Percentiles rank a stretch among this genome's conserved stretches.
Evolutionary conservation across 495 filamentous ascomycete genomes (phyloP).

Genomic region (Hypomontagnella monticulosa): DNA sequence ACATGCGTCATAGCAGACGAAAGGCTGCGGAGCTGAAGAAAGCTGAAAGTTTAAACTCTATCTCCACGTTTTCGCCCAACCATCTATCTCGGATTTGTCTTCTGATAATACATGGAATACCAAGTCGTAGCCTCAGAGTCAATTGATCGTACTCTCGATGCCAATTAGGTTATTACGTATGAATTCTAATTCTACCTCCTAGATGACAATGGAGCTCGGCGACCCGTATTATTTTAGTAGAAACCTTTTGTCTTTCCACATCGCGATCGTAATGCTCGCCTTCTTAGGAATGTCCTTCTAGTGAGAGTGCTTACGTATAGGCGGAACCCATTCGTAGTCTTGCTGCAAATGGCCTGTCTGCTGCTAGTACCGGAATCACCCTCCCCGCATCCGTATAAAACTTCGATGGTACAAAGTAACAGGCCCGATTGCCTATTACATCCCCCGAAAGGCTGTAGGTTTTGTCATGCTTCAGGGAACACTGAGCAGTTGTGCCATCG

Average conservation of each 20-base stretch:
- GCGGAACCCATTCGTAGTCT: too few species aligned
- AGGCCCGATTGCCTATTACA: too few species aligned
- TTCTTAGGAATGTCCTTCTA: too few species aligned
- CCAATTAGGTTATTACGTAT: neutral
- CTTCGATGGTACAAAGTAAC: too few species aligned
- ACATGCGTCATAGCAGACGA: conserved; percentile 33
- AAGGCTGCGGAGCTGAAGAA: conserved; percentile 15
- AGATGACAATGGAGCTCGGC: too few species aligned
- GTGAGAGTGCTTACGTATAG: too few species aligned
- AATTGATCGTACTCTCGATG: neutral
- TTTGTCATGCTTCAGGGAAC: neutral
- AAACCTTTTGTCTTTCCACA: too few species aligned
- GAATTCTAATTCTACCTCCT: neutral
- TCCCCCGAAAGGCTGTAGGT: neutral
- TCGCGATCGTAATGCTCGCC: too few species aligned
- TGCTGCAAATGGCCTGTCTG: too few species aligned
- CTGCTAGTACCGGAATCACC: too few species aligned
- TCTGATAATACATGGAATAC: conserved; percentile 1
- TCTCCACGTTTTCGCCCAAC: conserved; percentile 1
- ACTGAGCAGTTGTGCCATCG: neutral
- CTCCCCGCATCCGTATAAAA: too few species aligned
- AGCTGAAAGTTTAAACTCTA: neutral
- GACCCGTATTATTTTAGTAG: too few species aligned
- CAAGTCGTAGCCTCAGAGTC: neutral
- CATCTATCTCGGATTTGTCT: neutral